phyloP scores from a whole-genome alignment of 805 yeast genomes.

The Zygosaccharomyces gambellarensis region DNA sequence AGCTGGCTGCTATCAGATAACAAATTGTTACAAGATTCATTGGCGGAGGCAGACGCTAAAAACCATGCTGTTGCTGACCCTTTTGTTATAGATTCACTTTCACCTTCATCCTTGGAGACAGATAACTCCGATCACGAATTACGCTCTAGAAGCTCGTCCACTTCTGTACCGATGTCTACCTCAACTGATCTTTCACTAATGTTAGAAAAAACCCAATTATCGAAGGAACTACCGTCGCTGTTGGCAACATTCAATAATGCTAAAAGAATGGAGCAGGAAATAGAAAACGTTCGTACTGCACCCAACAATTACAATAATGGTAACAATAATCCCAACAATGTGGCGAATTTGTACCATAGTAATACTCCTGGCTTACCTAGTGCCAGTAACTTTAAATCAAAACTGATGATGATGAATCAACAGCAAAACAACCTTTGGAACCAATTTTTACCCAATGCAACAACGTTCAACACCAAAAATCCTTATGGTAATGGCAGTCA shows the following conservation, averaged over 20 bases:
- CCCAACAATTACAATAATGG: not conserved
- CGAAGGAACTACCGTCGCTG: constrained; percentile 62
- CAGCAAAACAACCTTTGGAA: constrained; percentile 7
- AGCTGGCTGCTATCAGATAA: constrained; percentile 35
- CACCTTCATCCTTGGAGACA: constrained; percentile 7
- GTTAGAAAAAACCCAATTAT: constrained; percentile 48
- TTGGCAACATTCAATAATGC: constrained; percentile 65
- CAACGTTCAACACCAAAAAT: not conserved
- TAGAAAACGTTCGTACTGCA: constrained; percentile 23
- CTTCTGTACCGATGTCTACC: constrained; percentile 21
- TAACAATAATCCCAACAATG: not conserved
- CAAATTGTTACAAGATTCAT: constrained; percentile 10
- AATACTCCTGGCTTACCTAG: constrained; percentile 4
- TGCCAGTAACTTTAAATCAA: constrained; percentile 6
- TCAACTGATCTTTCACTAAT: constrained; percentile 36
- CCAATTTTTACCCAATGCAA: constrained; percentile 5
- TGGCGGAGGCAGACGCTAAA: constrained; percentile 3
- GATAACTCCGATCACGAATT: constrained; percentile 3
- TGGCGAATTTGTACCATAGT: not conserved
- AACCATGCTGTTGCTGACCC: constrained; percentile 1
- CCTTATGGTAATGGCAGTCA: constrained; percentile 11
- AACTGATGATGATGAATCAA: constrained; percentile 11
- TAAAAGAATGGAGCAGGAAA: constrained; percentile 51
- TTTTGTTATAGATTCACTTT: constrained; percentile 5
- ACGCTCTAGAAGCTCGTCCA: constrained; percentile 20